Base-by-base conservation (phyloP, 768 basidiomycete genomes). In the Podaxis rugospora region DNA sequence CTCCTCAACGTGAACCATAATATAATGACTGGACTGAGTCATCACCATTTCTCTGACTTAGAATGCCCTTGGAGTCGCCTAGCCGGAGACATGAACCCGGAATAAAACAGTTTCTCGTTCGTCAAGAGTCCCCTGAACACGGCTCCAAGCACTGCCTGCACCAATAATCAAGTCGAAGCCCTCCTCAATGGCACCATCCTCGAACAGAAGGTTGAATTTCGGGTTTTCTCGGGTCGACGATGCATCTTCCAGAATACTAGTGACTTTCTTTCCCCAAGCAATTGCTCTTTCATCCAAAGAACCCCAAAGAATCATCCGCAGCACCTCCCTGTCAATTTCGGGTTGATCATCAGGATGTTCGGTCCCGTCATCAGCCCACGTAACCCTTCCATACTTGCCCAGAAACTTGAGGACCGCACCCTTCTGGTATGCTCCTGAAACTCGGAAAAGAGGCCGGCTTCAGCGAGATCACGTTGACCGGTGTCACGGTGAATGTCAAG, bases 121-220 rank as follows among this genome's bases (percentile, higher is more conserved):
- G 69, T 69, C 27, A 78, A 57, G 50, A 76, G 64, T 3, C 68
- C 64, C 13, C 78, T 75, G 6, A 75, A 75, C 67, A 58, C 69
- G 70, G 14, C 75, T 77, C 72, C 76, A 76, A 3, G 78, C 70
- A 5, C 80, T 78, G 39, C 70, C 70, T 21, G 70, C 28, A 1
- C 70, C 70, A 6, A 71, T 62, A 10, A 71, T 61, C 35, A 71
- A 61, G 36, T 70, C 66, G 47, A 65, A 70, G 7, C 28, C 28
- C 28, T n/a, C 59, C 63, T 60, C 65, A 5, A 51, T 32, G 4
- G 39, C 62, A 21, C 62, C 64, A 25, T 68, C 57, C 10, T 52
- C 18, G 39, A 64, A 63, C 5, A 60, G 35, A 5, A 67, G 51
- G 18, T 51, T 51, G 51, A 66, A 67, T 18, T 60, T 60, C 35